Evolutionary conservation across 371 early-diverging fungal species (phyloP).

Genomic region (Funneliformis caledonium): DNA sequence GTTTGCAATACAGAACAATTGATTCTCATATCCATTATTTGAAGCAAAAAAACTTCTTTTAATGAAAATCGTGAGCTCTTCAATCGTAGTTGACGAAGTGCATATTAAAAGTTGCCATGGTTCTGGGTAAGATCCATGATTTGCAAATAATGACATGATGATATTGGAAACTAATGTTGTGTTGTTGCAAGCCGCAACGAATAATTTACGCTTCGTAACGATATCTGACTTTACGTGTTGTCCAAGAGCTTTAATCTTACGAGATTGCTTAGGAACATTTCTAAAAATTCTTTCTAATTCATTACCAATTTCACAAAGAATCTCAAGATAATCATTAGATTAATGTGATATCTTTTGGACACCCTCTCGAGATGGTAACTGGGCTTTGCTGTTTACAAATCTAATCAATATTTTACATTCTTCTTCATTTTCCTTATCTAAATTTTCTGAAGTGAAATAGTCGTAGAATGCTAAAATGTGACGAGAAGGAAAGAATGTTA

Average conservation of each 20-base stretch:
- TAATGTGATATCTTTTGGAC: neutral
- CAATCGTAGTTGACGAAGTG: slow-evolving; percentile 16
- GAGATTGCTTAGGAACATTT: neutral
- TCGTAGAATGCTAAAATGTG: slow-evolving; percentile 38
- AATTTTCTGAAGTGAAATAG: slow-evolving; percentile 27
- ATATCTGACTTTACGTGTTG: slow-evolving; percentile 23
- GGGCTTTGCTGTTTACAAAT: slow-evolving; percentile 16
- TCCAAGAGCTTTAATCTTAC: neutral
- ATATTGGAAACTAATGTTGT: slow-evolving; percentile 39
- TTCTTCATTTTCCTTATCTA: neutral
- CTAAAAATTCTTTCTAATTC: slow-evolving; percentile 9
- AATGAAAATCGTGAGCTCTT: slow-evolving; percentile 34
- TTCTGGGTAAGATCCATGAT: slow-evolving; percentile 33
- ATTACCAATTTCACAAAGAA: slow-evolving; percentile 22
- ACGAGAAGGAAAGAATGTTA: slow-evolving; percentile 36
- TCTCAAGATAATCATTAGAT: neutral
- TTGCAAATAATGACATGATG: slow-evolving; percentile 32
- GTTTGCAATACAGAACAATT: slow-evolving; percentile 37
- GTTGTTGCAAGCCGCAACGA: slow-evolving; percentile 39
- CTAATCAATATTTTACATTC: slow-evolving; percentile 10
- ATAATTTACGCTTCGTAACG: slow-evolving; percentile 17
- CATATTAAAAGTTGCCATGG: slow-evolving; percentile 37
- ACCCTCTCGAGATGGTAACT: neutral
- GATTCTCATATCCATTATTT: slow-evolving; percentile 21
- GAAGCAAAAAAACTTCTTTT: slow-evolving; percentile 36